Evolutionary conservation across 441 rosid species (phyloP).

Genomic region (Eruca vesicaria): DNA sequence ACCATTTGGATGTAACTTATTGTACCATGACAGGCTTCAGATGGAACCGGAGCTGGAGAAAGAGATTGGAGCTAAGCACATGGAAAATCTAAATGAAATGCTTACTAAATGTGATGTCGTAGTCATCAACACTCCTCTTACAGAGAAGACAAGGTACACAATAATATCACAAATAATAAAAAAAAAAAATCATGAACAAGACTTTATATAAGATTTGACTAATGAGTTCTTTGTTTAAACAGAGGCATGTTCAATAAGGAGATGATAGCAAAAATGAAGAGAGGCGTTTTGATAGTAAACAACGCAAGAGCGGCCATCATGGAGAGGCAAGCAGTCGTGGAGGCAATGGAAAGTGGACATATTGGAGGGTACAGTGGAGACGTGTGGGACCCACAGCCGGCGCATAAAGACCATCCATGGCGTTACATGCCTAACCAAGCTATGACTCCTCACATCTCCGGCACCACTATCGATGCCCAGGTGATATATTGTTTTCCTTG

Average conservation of each 20-base stretch:
- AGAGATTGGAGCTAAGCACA: slow-evolving; percentile 69
- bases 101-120: slow-evolving; percentile 82
- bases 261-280: slow-evolving; percentile 81
- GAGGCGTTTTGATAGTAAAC: slow-evolving; percentile 84
- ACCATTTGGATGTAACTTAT: slow-evolving; percentile 84
- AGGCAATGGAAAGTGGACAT: slow-evolving; percentile 78
- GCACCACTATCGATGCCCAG: slow-evolving; percentile 94
- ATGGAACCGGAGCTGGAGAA: slow-evolving; percentile 78
- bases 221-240: slow-evolving; percentile 3
- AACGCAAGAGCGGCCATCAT: slow-evolving; percentile 96
- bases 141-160: slow-evolving; percentile 64
- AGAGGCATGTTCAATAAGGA: slow-evolving; percentile 85
- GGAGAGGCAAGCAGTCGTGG: slow-evolving; percentile 91
- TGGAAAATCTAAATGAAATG: slow-evolving; percentile 77
- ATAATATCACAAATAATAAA: background rate
- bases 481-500: slow-evolving; percentile 33
- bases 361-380: slow-evolving; percentile 97
- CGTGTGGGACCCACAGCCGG: slow-evolving; percentile 97
- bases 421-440: slow-evolving; percentile 98
- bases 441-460: slow-evolving; percentile 96
- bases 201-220: background rate
- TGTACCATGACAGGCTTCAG: slow-evolving; percentile 77
- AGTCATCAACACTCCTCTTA: slow-evolving; percentile 82
- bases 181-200: background rate
- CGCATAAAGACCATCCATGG: slow-evolving; percentile 97